These are phyloP conservation scores for Solanum rostratum DNA, from an alignment of 257 asterid species.

Conservation along the genomic window DNA sequence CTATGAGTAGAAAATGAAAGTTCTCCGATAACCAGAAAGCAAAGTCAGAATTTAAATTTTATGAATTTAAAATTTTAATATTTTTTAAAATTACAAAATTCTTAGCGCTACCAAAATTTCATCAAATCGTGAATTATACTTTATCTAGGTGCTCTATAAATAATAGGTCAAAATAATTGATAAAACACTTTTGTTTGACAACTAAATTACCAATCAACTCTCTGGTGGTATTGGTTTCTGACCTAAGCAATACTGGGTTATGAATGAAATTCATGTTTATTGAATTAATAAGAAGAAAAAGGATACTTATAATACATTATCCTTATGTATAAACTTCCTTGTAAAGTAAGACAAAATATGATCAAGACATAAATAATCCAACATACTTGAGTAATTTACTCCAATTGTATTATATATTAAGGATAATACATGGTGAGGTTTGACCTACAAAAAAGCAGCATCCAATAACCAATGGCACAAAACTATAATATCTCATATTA, in stretches of 20 bases:
- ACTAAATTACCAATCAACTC: background rate
- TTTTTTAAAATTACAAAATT: background rate
- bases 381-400: background rate
- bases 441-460: background rate
- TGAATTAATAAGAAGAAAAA: background rate
- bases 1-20: background rate
- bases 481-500: background rate
- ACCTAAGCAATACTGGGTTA: background rate
- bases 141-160: too few relatives aligned
- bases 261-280: background rate
- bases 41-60: background rate
- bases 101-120: too few relatives aligned
- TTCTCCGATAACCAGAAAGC: background rate
- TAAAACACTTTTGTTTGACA: background rate
- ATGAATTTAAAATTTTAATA: accelerated
- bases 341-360: background rate
- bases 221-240: background rate
- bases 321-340: background rate
- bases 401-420: background rate
- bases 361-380: background rate
- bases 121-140: too few relatives aligned
- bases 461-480: background rate
- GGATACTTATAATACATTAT: background rate
- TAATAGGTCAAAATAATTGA: background rate
- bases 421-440: background rate